A percentile compares a stretch with the other conserved stretches of the same genome.
Conservation (phyloP, 78 protist genomes). For the Emiliania huxleyi region DNA sequence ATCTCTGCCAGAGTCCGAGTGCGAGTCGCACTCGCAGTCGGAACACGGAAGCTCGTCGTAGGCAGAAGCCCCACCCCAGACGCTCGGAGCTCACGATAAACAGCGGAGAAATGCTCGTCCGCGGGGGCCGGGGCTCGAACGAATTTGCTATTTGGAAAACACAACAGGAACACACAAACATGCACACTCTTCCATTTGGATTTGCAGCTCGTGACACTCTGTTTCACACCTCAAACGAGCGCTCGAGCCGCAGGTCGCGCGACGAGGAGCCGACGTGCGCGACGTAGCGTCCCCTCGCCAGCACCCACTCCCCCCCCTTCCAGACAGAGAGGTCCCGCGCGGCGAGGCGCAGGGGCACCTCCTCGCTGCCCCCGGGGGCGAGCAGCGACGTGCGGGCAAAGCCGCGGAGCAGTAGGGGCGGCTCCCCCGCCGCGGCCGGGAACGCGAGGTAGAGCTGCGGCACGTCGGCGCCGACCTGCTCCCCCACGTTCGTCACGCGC, state of each 20-base stretch:
- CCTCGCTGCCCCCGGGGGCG: background rate
- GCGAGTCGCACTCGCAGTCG: no score
- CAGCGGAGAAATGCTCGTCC: no score
- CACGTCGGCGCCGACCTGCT: background rate
- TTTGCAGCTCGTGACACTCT: no score
- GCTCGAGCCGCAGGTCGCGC: background rate
- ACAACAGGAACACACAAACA: no score
- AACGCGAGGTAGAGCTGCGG: constrained; percentile 6
- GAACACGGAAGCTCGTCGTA: no score
- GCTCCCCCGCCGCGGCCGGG: background rate
- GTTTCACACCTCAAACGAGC: no score
- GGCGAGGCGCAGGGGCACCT: background rate
- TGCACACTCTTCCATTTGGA: no score
- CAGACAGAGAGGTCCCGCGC: background rate
- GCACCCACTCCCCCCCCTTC: background rate
- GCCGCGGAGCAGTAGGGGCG: constrained; percentile 21
- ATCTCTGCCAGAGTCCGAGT: no score
- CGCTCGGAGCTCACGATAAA: no score
- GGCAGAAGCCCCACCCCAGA: no score
- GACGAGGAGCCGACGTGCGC: background rate
- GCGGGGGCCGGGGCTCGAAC: no score
- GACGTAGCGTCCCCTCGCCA: background rate
- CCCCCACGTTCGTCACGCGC: background rate
- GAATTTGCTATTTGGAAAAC: no score
- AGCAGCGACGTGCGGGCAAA: background rate